Evolutionary conservation across 2,329 filamentous ascomycete species (phyloP).

Genomic region (Aurifilum marmelostoma): DNA sequence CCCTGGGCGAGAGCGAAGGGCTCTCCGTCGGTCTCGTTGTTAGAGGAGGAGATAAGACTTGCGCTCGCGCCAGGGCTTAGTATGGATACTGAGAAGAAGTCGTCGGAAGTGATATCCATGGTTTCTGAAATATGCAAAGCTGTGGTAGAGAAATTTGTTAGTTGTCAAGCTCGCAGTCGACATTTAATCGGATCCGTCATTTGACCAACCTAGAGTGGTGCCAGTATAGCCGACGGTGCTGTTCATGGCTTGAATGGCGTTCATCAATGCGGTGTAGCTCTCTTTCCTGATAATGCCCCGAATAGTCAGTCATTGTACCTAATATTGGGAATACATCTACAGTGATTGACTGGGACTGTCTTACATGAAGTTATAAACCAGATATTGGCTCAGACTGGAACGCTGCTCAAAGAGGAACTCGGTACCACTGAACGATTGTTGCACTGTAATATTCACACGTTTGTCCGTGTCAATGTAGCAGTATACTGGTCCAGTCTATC

Average conservation of each 20-base stretch:
- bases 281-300: conserved; percentile 1
- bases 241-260: conserved; percentile 16
- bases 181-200: no score
- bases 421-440: conserved; percentile 25
- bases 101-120: conserved; percentile 18
- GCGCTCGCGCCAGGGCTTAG: conserved; percentile 17
- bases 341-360: not conserved
- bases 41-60: conserved; percentile 10
- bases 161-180: not conserved
- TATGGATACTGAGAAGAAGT: conserved; percentile 20
- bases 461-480: conserved; percentile 17
- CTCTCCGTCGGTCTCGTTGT: not conserved
- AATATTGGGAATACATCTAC: no score
- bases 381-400: conserved; percentile 24
- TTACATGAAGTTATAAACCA: conserved; percentile 25
- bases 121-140: not conserved
- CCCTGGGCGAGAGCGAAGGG: conserved; percentile 17
- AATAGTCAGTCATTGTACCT: not conserved
- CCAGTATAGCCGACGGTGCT: conserved; percentile 18
- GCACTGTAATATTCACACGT: conserved; percentile 17
- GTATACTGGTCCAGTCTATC: conserved; percentile 21
- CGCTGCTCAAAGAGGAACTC: conserved; percentile 24
- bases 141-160: not conserved
- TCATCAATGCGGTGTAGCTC: conserved; percentile 15
- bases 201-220: conserved; percentile 16